Percentiles rank a stretch among this genome's conserved stretches.
Evolutionary conservation across 805 yeast species (phyloP).

Genomic region (Tetrapisispora taiwanensis): DNA sequence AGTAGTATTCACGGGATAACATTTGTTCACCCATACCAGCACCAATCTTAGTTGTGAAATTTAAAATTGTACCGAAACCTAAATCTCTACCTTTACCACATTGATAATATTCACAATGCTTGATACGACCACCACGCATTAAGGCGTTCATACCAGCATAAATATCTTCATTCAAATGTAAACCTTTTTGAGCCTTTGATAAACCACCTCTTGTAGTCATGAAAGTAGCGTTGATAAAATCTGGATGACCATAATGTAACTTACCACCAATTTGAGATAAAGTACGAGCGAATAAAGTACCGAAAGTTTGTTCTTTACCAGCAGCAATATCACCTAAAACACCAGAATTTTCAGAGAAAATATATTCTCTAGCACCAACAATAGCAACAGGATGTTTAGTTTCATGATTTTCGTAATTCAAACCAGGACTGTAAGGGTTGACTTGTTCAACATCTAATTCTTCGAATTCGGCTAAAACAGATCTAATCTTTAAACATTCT

Average conservation of each 20-base stretch:
- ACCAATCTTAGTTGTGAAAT: conserved; percentile 81
- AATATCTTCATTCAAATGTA: conserved; percentile 79
- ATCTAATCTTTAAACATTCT: conserved; percentile 76
- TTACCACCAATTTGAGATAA: conserved; percentile 79
- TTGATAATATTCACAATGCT: conserved; percentile 79
- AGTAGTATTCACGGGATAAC: conserved; percentile 74
- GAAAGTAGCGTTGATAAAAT: conserved; percentile 61
- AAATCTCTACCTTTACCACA: conserved; percentile 89
- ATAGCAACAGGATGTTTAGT: conserved; percentile 64
- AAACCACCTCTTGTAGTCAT: conserved; percentile 87
- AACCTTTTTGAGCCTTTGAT: conserved; percentile 77
- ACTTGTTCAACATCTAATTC: conserved; percentile 66
- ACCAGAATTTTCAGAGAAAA: conserved; percentile 79
- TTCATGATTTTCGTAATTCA: conserved; percentile 46
- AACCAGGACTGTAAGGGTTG: conserved; percentile 70
- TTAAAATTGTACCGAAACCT: conserved; percentile 78
- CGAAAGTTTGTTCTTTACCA: conserved; percentile 83
- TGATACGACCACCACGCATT: conserved; percentile 78
- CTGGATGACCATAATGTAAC: conserved; percentile 84
- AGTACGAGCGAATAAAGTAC: conserved; percentile 76
- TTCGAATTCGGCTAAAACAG: conserved; percentile 74
- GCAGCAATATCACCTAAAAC: conserved; percentile 84
- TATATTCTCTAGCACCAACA: conserved; percentile 80
- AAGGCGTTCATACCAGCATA: conserved; percentile 82
- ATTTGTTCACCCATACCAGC: conserved; percentile 92